phyloP scores from a whole-genome alignment of 495 filamentous ascomycete species.

The Aspergillus campestris region DNA sequence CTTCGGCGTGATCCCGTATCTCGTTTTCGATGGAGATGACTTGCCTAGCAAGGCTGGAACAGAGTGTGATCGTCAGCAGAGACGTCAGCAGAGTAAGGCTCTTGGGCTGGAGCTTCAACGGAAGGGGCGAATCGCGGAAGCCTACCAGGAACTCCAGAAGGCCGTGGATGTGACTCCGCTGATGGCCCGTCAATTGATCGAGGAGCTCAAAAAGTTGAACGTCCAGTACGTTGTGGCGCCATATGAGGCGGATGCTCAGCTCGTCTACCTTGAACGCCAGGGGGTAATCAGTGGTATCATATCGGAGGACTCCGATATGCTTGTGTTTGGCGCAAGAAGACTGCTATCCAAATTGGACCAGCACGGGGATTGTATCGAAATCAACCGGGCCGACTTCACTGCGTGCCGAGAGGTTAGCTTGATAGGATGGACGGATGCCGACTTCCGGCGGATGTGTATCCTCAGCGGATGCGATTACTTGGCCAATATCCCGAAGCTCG shows the following conservation, averaged over 20 bases:
- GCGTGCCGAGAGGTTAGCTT: constrained; percentile 81
- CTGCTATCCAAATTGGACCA: constrained; percentile 92
- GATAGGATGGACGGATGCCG: constrained; percentile 81
- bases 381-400: constrained; percentile 79
- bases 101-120: constrained; percentile 69
- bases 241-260: constrained; percentile 94
- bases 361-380: constrained; percentile 85
- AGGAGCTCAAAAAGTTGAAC: constrained; percentile 71
- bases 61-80: constrained; percentile 59
- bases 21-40: constrained; percentile 95
- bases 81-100: constrained; percentile 65
- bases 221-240: constrained; percentile 91
- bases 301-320: constrained; percentile 92
- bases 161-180: constrained; percentile 92
- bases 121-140: constrained; percentile 70
- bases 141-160: constrained; percentile 84
- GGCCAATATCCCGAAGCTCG: constrained; percentile 71
- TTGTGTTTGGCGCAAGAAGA: constrained; percentile 88
- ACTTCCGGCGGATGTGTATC: constrained; percentile 94
- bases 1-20: constrained; percentile 83
- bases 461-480: constrained; percentile 98
- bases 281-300: constrained; percentile 80
- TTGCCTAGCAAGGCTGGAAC: constrained; percentile 94
- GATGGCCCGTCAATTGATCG: constrained; percentile 89
- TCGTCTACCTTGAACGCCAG: constrained; percentile 84